These are phyloP conservation scores for Phylloporus arenicola DNA, from an alignment of 768 basidiomycete species.

Conservation along the genomic window DNA sequence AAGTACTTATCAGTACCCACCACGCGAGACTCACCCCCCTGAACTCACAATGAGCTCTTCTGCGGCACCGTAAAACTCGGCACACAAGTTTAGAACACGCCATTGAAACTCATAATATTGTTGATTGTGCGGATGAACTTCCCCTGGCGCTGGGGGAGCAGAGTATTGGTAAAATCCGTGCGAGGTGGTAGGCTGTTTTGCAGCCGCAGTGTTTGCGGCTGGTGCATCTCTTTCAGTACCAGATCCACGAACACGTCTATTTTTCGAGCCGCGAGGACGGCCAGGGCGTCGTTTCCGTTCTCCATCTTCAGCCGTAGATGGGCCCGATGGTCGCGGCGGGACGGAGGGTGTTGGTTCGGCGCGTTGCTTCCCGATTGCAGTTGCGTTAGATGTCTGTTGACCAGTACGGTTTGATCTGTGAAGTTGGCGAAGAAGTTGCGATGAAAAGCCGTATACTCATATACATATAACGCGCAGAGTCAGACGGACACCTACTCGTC, in stretches of 20 bases:
- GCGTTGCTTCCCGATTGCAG: constrained; percentile 17
- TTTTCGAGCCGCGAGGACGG: constrained; percentile 76
- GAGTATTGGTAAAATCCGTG: constrained; percentile 43
- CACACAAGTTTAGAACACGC: constrained; percentile 75
- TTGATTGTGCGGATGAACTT: constrained; percentile 60
- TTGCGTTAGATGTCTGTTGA: constrained; percentile 12
- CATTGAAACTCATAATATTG: constrained; percentile 85
- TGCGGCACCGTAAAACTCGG: constrained; percentile 81
- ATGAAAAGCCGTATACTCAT: constrained; percentile 2
- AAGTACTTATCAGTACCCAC: constrained; percentile 4
- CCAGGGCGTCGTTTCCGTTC: constrained; percentile 69
- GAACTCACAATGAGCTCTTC: constrained; percentile 74
- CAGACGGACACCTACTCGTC: constrained; percentile 24
- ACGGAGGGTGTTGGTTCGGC: constrained; percentile 25
- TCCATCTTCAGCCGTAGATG: constrained; percentile 25
- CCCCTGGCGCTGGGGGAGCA: constrained; percentile 38
- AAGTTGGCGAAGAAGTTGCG: constrained; percentile 1
- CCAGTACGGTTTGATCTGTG: constrained; percentile 21
- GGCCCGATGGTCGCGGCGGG: constrained; percentile 19
- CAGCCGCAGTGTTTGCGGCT: constrained; percentile 8
- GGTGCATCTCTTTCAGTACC: constrained; percentile 23
- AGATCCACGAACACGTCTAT: constrained; percentile 45
- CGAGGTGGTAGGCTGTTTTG: constrained; percentile 31
- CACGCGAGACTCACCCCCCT: constrained; percentile 4
- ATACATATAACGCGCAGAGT: constrained; percentile 8